phyloP scores from a whole-genome alignment of 2,329 filamentous ascomycete species.

The Pseudogymnoascus verrucosus region DNA sequence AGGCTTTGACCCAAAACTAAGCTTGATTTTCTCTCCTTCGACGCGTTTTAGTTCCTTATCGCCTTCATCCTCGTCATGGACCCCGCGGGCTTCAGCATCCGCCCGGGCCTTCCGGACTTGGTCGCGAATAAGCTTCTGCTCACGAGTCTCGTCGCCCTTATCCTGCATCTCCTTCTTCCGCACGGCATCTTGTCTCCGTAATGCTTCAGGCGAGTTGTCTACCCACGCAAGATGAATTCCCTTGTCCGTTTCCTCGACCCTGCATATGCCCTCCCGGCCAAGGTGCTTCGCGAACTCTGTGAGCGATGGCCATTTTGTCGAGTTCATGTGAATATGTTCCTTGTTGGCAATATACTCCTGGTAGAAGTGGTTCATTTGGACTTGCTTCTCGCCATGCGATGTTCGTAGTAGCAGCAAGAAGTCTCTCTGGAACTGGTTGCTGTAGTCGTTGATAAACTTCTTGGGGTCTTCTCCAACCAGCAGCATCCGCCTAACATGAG shows the following conservation, averaged over 20 bases:
- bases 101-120: conserved; percentile 72
- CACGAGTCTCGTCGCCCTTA: conserved; percentile 81
- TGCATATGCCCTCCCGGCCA: conserved; percentile 76
- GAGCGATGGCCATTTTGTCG: conserved; percentile 79
- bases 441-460: conserved; percentile 76
- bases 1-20: conserved; percentile 50
- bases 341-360: conserved; percentile 86
- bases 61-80: conserved; percentile 35
- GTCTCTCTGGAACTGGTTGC: conserved; percentile 70
- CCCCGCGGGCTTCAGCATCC: conserved; percentile 41
- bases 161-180: conserved; percentile 78
- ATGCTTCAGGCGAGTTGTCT: conserved; percentile 80
- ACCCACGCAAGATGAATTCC: conserved; percentile 84
- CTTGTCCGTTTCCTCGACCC: conserved; percentile 84
- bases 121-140: conserved; percentile 72
- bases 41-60: conserved; percentile 47
- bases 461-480: conserved; percentile 80
- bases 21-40: conserved; percentile 68
- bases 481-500: conserved; percentile 83
- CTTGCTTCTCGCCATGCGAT: conserved; percentile 80
- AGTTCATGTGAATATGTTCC: conserved; percentile 88
- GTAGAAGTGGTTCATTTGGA: conserved; percentile 89
- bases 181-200: conserved; percentile 72
- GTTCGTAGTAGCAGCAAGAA: conserved; percentile 73
- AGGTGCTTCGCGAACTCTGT: conserved; percentile 86